Evolutionary conservation across 2,329 filamentous ascomycete genomes (phyloP).

Genomic region (Alternaria hordeiaustralica): DNA sequence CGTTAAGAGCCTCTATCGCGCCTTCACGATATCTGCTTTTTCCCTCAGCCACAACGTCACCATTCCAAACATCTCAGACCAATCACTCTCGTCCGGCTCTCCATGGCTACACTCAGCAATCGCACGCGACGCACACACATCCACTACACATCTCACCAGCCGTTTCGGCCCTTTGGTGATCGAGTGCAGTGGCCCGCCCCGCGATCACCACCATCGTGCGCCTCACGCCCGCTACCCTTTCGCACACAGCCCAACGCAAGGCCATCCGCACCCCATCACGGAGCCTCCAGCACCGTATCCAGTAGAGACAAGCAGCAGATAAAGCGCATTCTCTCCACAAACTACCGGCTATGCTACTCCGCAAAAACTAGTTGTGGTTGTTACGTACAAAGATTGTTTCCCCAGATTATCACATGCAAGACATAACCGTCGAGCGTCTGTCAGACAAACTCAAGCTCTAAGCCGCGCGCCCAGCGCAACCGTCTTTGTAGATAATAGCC

Average conservation of each 20-base stretch:
- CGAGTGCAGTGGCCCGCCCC: conserved; percentile 11
- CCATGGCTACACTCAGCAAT: neutral
- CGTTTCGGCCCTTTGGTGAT: conserved; percentile 7
- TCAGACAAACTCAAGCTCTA: neutral
- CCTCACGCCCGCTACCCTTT: neutral
- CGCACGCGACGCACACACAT: neutral
- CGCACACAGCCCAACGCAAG: neutral
- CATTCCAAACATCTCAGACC: neutral
- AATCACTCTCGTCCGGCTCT: neutral
- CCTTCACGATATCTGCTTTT: conserved; percentile 9
- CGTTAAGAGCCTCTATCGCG: neutral
- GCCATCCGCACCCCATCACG: neutral
- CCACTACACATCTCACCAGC: neutral
- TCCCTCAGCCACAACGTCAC: conserved; percentile 5
- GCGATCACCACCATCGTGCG: neutral
- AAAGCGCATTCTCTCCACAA: neutral
- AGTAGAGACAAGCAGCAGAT: neutral
- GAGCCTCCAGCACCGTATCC: neutral
- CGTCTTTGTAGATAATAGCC: neutral
- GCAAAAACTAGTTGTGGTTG: neutral
- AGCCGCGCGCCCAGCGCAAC: neutral
- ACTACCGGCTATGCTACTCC: neutral
- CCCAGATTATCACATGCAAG: conserved; percentile 12
- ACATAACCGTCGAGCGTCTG: neutral
- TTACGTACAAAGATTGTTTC: conserved; percentile 12